Evolutionary conservation across 164 flowering plant species (phyloP), one percentile per base, ranked within the genome.

Genomic region (Vitis rotundifolia): DNA sequence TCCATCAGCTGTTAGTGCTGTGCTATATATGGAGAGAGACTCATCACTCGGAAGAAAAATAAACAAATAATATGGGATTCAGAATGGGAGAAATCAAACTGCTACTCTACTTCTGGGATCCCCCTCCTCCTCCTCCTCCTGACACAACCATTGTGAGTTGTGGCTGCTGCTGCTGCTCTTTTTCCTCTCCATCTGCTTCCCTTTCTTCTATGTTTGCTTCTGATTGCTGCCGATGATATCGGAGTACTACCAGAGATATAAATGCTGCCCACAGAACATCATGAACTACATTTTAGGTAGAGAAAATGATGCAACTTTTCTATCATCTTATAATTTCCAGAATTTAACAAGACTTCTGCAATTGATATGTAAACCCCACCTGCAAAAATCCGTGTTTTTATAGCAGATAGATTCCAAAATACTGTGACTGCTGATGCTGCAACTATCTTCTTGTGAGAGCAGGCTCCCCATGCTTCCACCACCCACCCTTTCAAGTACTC

Each of bases 391-490:
- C 92, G 86, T 7, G 90, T 83, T 77, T 71, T 82, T 8, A 82
- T 9, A 3, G 81, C 47, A 8, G 89, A 79, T 47, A 88, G 76
- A 73, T 86, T 86, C 92, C 92, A 88, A 69, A 88, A 88, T 12
- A 81, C 86, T 11, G 86, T 79, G 57, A 53, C 79, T 18, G 78
- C 86, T 63, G 87, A 81, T 69, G 79, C 83, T 49, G 79, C 83
- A 31, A 86, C 84, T 19, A 82, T 53, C 80, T 82, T 88, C 76
- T 88, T 88, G 77, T 86, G 92, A 49, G 83, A 76, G 68, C 90
- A 88, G 59, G 73, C 76, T 74, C 76, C 74, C 92, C 92, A 88
- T 48, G 81, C 68, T 65, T 85, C 85, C 60, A 78, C 31, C 63
- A 81, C 51, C 76, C 85, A 48, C 60, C 28, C 29, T 78, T 77